A percentile compares a stretch with the other conserved stretches of the same genome.
Conservation (phyloP, 495 filamentous ascomycete genomes). For the Penicillium alfredii region DNA sequence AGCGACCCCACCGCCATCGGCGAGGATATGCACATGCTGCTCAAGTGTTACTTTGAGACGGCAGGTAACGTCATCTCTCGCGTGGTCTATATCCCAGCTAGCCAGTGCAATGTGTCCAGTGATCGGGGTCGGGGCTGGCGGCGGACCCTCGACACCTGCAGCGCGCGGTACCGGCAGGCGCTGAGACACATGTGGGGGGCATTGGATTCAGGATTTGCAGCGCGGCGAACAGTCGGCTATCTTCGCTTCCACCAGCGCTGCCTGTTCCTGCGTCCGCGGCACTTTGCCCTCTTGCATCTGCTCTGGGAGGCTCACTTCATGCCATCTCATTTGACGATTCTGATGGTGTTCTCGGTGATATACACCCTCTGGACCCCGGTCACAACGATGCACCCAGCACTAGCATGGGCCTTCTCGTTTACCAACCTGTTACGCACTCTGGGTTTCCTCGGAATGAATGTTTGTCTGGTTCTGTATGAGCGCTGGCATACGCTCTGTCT, state of each 20-base stretch:
- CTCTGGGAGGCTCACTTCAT: constrained; percentile 67
- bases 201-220: constrained; percentile 58
- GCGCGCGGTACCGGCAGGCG: constrained; percentile 59
- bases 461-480: constrained; percentile 58
- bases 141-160: constrained; percentile 41
- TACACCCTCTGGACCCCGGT: constrained; percentile 46
- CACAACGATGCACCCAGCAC: constrained; percentile 39
- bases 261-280: constrained; percentile 23
- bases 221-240: constrained; percentile 22
- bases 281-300: constrained; percentile 48
- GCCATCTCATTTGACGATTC: constrained; percentile 55
- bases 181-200: constrained; percentile 69
- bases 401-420: constrained; percentile 48
- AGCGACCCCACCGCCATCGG: constrained; percentile 61
- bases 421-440: constrained; percentile 52
- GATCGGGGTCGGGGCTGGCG: constrained; percentile 44
- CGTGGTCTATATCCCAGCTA: constrained; percentile 53
- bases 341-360: constrained; percentile 53
- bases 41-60: constrained; percentile 68
- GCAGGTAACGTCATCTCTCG: constrained; percentile 52
- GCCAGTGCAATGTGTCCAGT: constrained; percentile 61
- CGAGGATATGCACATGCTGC: constrained; percentile 68
- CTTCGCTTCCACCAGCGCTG: constrained; percentile 21
- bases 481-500: constrained; percentile 54
- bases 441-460: constrained; percentile 53